Conservation (phyloP, 2,329 filamentous ascomycete species). For the Aspergillus viridinutans region DNA sequence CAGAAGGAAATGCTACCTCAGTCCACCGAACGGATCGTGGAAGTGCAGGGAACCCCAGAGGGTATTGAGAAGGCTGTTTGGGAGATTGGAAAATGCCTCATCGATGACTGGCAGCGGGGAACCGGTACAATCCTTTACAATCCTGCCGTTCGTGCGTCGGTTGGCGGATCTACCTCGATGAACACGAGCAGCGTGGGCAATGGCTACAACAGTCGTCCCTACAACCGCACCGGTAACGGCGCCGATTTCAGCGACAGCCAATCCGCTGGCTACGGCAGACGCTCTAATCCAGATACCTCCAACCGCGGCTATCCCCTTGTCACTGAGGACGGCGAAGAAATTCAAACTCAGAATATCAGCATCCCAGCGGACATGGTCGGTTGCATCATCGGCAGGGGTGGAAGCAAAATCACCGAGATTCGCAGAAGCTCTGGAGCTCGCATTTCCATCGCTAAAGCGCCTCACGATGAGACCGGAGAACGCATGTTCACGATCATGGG, state of each 20-base stretch:
- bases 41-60: slow-evolving; percentile 90
- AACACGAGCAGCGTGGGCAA: slow-evolving; percentile 50
- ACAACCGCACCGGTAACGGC: slow-evolving; percentile 92
- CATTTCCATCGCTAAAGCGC: slow-evolving; percentile 95
- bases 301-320: slow-evolving; percentile 79
- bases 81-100: slow-evolving; percentile 98
- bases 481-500: slow-evolving; percentile 99
- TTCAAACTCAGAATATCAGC: slow-evolving; percentile 98
- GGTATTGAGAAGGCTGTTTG: slow-evolving; percentile 94
- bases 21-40: slow-evolving; percentile 95
- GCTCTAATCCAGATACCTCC: slow-evolving; percentile 77
- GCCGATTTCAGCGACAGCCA: slow-evolving; percentile 87
- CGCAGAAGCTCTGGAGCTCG: slow-evolving; percentile 92
- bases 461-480: slow-evolving; percentile 95
- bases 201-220: slow-evolving; percentile 60
- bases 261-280: slow-evolving; percentile 66
- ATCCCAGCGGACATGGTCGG: slow-evolving; percentile 99
- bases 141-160: slow-evolving; percentile 82
- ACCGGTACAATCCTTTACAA: slow-evolving; percentile 98
- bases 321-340: slow-evolving; percentile 94
- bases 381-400: slow-evolving; percentile 93
- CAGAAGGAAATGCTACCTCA: slow-evolving; percentile 99
- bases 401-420: slow-evolving; percentile 98
- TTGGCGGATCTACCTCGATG: slow-evolving; percentile 49
- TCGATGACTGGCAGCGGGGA: slow-evolving; percentile 96